These are phyloP conservation scores for Dalechampia spathulata DNA, from an alignment of 441 rosid species.

Conservation along the genomic window DNA sequence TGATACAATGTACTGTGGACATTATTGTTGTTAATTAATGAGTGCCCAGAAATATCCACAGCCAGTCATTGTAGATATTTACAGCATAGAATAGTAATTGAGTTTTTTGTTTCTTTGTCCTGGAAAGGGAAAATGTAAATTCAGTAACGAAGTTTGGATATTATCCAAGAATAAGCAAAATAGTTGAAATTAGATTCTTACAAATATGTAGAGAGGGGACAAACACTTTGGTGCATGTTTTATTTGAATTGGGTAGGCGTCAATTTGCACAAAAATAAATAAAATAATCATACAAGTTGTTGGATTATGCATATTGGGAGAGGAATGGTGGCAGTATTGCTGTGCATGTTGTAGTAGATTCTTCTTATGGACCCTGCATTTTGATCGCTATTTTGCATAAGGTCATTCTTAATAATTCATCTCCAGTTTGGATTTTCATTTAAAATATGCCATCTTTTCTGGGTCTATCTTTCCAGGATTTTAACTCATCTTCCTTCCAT, in stretches of 20 bases:
- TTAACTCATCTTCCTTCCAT: neutral
- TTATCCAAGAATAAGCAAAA: conserved; percentile 21
- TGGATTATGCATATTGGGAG: neutral
- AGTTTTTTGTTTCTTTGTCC: conserved; percentile 4
- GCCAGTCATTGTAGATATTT: no score
- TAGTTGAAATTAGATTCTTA: conserved; percentile 28
- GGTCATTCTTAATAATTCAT: neutral
- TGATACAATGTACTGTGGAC: no score
- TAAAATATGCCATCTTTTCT: neutral
- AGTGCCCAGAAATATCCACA: no score
- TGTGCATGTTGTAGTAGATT: neutral
- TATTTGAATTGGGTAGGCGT: conserved; percentile 28
- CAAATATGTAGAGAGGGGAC: conserved; percentile 24
- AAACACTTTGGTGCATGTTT: conserved; percentile 30
- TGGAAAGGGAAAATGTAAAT: neutral
- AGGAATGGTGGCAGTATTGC: conserved; percentile 1
- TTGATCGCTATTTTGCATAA: neutral
- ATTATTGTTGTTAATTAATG: no score
- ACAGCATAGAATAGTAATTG: neutral
- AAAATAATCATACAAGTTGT: neutral
- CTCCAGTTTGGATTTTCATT: neutral
- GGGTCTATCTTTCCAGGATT: neutral
- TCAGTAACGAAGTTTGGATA: conserved; percentile 6
- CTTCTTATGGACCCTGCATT: conserved; percentile 3
- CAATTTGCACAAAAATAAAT: conserved; percentile 14